A percentile compares a stretch with the other conserved stretches of the same genome.
Evolutionary conservation across 2,329 filamentous ascomycete genomes (phyloP).

Genomic region (Westerdykella ornata): DNA sequence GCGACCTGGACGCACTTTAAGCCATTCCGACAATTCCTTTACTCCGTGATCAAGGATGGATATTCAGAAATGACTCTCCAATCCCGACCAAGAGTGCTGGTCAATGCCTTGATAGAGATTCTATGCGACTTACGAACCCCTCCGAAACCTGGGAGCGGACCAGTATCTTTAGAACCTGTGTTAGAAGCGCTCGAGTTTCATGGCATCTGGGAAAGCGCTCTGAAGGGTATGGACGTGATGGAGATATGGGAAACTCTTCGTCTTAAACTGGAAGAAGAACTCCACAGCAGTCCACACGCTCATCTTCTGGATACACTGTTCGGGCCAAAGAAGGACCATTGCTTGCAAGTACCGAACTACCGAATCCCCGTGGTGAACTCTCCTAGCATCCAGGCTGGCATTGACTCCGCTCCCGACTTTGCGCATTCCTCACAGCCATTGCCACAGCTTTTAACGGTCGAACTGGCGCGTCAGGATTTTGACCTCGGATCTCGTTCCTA

Average conservation of each 20-base stretch:
- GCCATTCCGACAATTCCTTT: conserved; percentile 53
- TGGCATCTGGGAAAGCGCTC: conserved; percentile 32
- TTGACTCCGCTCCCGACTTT: conserved; percentile 30
- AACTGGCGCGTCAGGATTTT: conserved; percentile 53
- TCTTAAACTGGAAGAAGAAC: conserved; percentile 47
- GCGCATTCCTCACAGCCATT: conserved; percentile 22
- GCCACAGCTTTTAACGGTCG: conserved; percentile 49
- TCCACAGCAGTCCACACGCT: conserved; percentile 40
- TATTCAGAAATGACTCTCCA: conserved; percentile 11
- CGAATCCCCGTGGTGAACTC: conserved; percentile 32
- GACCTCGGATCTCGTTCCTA: conserved; percentile 50
- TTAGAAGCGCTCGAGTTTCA: conserved; percentile 38
- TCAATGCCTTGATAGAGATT: conserved; percentile 47
- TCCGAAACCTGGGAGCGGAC: conserved; percentile 32
- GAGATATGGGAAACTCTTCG: conserved; percentile 52
- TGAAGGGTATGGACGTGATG: conserved; percentile 45
- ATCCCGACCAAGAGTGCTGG: conserved; percentile 45
- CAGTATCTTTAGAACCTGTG: conserved; percentile 32
- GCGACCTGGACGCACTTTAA: conserved; percentile 53
- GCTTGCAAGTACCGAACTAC: conserved; percentile 31
- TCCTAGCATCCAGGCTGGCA: conserved; percentile 38
- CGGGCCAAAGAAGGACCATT: conserved; percentile 36
- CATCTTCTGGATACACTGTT: conserved; percentile 43
- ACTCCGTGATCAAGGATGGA: conserved; percentile 30
- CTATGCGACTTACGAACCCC: conserved; percentile 45